A percentile compares a stretch with the other conserved stretches of the same genome.
These are phyloP conservation scores for Marasmius oreades DNA, from an alignment of 1,284 basidiomycete genomes.

Conservation along the genomic window DNA sequence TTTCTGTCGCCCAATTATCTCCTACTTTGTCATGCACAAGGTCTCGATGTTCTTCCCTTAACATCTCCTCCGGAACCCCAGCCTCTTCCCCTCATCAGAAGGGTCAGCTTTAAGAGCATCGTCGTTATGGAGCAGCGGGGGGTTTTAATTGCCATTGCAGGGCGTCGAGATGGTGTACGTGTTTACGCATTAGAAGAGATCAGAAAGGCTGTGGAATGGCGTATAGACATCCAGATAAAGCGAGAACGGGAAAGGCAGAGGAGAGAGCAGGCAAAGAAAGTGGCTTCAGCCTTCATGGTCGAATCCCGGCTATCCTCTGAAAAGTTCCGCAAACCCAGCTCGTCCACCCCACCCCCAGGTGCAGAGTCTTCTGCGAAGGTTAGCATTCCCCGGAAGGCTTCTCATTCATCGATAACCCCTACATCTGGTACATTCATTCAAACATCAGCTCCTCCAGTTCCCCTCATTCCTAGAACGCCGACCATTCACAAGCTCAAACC, in stretches of 20 bases:
- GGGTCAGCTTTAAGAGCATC: constrained; percentile 78
- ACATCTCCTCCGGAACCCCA: constrained; percentile 66
- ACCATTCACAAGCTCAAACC: constrained; percentile 18
- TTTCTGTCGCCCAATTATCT: constrained; percentile 77
- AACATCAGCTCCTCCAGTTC: constrained; percentile 31
- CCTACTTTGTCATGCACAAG: constrained; percentile 79
- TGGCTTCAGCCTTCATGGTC: constrained; percentile 25
- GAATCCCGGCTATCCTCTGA: constrained; percentile 40
- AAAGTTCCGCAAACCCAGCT: constrained; percentile 40
- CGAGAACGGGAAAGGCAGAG: constrained; percentile 66
- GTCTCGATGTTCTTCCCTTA: constrained; percentile 74
- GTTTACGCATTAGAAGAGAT: constrained; percentile 83
- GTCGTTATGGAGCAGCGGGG: constrained; percentile 86
- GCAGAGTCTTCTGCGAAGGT: constrained; percentile 30
- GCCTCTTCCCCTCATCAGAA: constrained; percentile 74
- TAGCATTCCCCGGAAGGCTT: constrained; percentile 32
- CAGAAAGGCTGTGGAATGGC: constrained; percentile 79
- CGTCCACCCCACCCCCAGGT: constrained; percentile 43
- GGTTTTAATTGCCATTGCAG: constrained; percentile 80
- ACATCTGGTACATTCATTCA: constrained; percentile 27
- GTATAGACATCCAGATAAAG: constrained; percentile 74
- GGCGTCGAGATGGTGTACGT: constrained; percentile 75
- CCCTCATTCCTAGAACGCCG: constrained; percentile 25
- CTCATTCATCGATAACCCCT: constrained; percentile 24
- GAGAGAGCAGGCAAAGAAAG: constrained; percentile 61